These are phyloP conservation scores for Penstemon barbatus DNA, from an alignment of 257 asterid species.

Conservation along the genomic window DNA sequence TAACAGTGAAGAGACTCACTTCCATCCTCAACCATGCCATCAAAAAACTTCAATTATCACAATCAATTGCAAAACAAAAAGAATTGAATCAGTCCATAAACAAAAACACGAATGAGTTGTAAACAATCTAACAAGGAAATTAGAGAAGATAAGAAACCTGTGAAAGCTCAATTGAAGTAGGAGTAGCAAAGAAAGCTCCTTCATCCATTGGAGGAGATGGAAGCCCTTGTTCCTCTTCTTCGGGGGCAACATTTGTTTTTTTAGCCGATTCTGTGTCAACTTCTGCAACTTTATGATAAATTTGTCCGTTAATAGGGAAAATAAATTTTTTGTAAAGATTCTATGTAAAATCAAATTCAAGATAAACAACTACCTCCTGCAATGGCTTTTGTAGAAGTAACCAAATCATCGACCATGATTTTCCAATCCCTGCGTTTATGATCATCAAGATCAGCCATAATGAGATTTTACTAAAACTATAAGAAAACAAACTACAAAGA, in stretches of 20 bases:
- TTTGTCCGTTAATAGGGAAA: neutral
- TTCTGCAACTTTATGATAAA: slow-evolving; percentile 33
- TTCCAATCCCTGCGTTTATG: slow-evolving; percentile 60
- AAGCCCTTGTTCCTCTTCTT: slow-evolving; percentile 74
- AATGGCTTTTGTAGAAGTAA: slow-evolving; percentile 45
- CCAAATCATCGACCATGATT: slow-evolving; percentile 63
- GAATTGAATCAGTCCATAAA: slow-evolving; percentile 34
- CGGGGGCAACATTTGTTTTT: slow-evolving; percentile 54
- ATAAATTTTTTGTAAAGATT: neutral
- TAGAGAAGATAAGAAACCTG: slow-evolving; percentile 44
- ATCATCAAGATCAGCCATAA: slow-evolving; percentile 1
- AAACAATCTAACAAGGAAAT: neutral
- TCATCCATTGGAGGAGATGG: slow-evolving; percentile 97
- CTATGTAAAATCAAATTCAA: neutral
- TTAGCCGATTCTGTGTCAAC: slow-evolving; percentile 59
- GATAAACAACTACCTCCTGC: slow-evolving; percentile 49
- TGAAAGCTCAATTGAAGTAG: slow-evolving; percentile 68
- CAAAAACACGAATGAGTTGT: neutral
- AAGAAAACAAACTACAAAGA: no score
- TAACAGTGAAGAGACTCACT: slow-evolving; percentile 67
- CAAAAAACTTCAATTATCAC: slow-evolving; percentile 60
- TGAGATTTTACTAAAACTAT: no score
- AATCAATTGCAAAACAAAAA: slow-evolving; percentile 28
- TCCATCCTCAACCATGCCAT: slow-evolving; percentile 94
- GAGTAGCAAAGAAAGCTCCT: slow-evolving; percentile 70